Evolutionary conservation across 2,329 filamentous ascomycete species (phyloP), one percentile per base, ranked within the genome.

Genomic region (Exophiala sideris): DNA sequence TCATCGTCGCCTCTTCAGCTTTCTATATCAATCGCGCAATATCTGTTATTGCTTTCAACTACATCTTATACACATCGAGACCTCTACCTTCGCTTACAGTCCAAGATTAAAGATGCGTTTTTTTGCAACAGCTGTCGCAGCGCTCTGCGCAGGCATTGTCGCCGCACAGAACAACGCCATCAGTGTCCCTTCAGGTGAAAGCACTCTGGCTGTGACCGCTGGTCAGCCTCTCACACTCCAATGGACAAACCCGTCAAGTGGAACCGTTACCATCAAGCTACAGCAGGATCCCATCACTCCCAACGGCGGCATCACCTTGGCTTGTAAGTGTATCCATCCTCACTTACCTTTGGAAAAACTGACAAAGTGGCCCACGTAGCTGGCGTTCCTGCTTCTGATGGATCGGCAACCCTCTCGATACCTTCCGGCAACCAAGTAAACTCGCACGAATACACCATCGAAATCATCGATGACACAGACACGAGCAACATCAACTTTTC

Each of bases 201-300:
- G 48, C 38, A 74, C 75, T 41, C 74, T 76, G 56, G 54, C 65
- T 21, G 75, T 79, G 63, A 71, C 66, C 11, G 76, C 76, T 39
- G 79, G 79, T 48, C 50, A 74, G 64, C 59, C 74, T 9, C 68
- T 76, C 16, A 73, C 71, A 9, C 65, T 83, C 45, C 70, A 63
- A 47, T 83, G 80, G 80, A 58, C 65, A 5, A 74, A 78, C 5
- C 78, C 73, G 44, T 79, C 77, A 52, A 48, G 61, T 18, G 76
- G 58, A 53, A 78, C 79, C 12, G 73, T 83, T 32, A 76, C 77
- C 38, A 73, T 83, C 62, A 75, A 74, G 39, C 68, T 83, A 53
- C 72, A 76, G 59, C 66, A 69, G 52, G 51, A 57, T 39, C 57
- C 57, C n/a, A 68, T 70, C 60, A 71, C 75, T 52, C 63, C 79